Evolutionary conservation across 768 basidiomycete genomes (phyloP).

Genomic region (Mycena haematopus): DNA sequence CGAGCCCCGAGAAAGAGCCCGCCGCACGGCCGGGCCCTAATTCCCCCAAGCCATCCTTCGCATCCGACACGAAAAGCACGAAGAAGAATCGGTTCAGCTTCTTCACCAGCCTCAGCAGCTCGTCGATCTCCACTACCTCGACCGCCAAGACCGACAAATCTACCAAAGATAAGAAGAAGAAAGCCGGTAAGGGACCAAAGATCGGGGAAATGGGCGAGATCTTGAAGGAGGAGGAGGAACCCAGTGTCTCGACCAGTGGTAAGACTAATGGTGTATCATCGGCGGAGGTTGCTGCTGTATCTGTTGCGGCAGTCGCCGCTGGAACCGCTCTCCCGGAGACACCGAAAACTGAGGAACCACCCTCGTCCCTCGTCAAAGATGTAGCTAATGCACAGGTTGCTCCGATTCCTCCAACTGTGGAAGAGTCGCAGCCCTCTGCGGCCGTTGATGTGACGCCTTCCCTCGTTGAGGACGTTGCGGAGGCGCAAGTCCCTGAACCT

Average conservation of each 20-base stretch:
- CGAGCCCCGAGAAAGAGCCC: constrained; percentile 27
- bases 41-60: constrained; percentile 52
- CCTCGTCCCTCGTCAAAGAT: constrained; percentile 16
- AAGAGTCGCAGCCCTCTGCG: neutral
- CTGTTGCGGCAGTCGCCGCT: constrained; percentile 30
- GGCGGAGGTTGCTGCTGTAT: constrained; percentile 22
- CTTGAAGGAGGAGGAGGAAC: constrained; percentile 55
- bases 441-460: constrained; percentile 1
- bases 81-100: constrained; percentile 71
- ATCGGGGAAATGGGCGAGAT: constrained; percentile 79
- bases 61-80: constrained; percentile 54
- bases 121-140: constrained; percentile 38
- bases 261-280: constrained; percentile 21
- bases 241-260: constrained; percentile 9
- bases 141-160: constrained; percentile 39
- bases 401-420: neutral
- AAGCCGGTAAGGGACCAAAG: constrained; percentile 40
- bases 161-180: constrained; percentile 44
- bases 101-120: constrained; percentile 50
- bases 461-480: constrained; percentile 17
- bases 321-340: constrained; percentile 17
- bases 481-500: constrained; percentile 15
- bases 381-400: constrained; percentile 14
- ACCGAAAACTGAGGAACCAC: constrained; percentile 15
- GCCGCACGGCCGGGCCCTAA: constrained; percentile 39